These are phyloP conservation scores for Aschersonia sp. DNA, from an alignment of 2,329 filamentous ascomycete species.

Conservation along the genomic window DNA sequence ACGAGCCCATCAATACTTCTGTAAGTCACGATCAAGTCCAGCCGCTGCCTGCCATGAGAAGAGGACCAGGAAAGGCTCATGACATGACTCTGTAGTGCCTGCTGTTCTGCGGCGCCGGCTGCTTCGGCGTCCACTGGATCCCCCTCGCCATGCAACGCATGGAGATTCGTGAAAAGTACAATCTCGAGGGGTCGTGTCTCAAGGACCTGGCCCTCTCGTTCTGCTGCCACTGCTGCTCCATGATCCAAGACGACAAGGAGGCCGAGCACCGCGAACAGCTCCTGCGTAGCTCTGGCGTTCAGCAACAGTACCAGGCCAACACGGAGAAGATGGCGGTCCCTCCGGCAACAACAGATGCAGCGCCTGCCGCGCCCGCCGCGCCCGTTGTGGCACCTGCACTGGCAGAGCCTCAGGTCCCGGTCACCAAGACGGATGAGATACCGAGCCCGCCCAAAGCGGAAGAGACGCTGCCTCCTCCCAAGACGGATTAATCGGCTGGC, in stretches of 20 bases:
- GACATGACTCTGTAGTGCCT: conserved; percentile 19
- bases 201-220: conserved; percentile 25
- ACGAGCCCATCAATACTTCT: conserved; percentile 30
- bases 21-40: conserved; percentile 15
- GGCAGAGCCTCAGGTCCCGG: neutral
- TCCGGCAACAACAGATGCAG: neutral
- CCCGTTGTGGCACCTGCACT: neutral
- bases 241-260: conserved; percentile 34
- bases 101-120: conserved; percentile 24
- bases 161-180: conserved; percentile 28
- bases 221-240: conserved; percentile 29
- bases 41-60: no score
- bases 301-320: conserved; percentile 9
- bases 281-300: conserved; percentile 2
- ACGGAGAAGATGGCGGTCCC: conserved; percentile 7
- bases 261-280: conserved; percentile 19
- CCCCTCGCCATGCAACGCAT: conserved; percentile 29
- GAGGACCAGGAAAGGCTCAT: no score
- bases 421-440: neutral
- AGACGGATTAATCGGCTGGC: neutral
- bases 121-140: conserved; percentile 25
- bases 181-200: conserved; percentile 28
- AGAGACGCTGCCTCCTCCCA: neutral
- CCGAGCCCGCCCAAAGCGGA: neutral
- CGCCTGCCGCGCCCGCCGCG: neutral